Percentiles rank a stretch among this genome's conserved stretches.
Evolutionary conservation across 768 basidiomycete species (phyloP).

Genomic region (Hemileccinum rubropunctum): DNA sequence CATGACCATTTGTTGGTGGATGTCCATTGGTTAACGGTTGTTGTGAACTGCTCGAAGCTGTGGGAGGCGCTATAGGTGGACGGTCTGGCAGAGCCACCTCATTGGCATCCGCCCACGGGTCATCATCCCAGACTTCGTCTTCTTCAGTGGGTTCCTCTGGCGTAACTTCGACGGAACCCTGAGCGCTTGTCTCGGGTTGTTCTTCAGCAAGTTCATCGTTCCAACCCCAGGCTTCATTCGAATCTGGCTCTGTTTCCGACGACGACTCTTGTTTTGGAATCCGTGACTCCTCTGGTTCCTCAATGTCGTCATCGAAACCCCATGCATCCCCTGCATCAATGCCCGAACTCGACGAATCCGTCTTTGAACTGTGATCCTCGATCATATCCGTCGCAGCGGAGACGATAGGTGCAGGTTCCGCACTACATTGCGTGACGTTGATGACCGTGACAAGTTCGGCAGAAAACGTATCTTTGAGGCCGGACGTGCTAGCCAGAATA

Average conservation of each 20-base stretch:
- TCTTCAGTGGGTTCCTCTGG: constrained; percentile 35
- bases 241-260: constrained; percentile 34
- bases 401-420: background rate
- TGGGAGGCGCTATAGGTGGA: constrained; percentile 24
- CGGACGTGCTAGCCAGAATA: constrained; percentile 37
- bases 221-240: constrained; percentile 75
- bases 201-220: constrained; percentile 44
- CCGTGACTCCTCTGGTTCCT: constrained; percentile 19
- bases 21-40: constrained; percentile 33
- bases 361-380: constrained; percentile 34
- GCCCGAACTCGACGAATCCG: constrained; percentile 23
- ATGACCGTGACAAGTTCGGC: constrained; percentile 18
- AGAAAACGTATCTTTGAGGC: constrained; percentile 23
- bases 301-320: constrained; percentile 52
- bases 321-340: constrained; percentile 39
- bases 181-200: constrained; percentile 25
- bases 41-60: constrained; percentile 54
- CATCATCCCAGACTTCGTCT: constrained; percentile 60
- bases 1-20: constrained; percentile 23
- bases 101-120: constrained; percentile 61
- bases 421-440: background rate
- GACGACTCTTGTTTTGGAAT: constrained; percentile 17
- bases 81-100: constrained; percentile 27
- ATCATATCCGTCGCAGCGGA: constrained; percentile 37
- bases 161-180: constrained; percentile 7